phyloP scores from a whole-genome alignment of 2,329 filamentous ascomycete species.

The Trichoderma asperellum region DNA sequence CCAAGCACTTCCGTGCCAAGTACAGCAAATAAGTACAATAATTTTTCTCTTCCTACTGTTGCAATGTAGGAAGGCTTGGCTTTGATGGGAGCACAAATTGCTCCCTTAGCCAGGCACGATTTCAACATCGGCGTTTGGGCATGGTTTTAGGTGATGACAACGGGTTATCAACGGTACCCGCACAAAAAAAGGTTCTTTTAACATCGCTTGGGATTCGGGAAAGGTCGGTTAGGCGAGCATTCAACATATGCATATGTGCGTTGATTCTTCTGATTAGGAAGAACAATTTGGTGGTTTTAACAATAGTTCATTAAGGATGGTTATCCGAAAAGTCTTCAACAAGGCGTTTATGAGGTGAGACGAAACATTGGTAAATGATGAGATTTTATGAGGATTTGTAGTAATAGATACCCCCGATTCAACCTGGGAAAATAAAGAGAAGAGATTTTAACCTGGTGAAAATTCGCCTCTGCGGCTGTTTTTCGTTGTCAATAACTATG shows the following conservation, averaged over 20 bases:
- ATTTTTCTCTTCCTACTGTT: constrained; percentile 31
- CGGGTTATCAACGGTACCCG: constrained; percentile 39
- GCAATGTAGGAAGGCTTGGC: constrained; percentile 31
- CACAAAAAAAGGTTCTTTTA: constrained; percentile 42
- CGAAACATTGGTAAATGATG: constrained; percentile 21
- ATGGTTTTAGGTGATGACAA: constrained; percentile 42
- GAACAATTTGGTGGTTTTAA: constrained; percentile 34
- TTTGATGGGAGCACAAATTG: constrained; percentile 38
- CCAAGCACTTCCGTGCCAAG: constrained; percentile 94
- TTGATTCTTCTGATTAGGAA: constrained; percentile 43
- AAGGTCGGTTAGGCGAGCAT: constrained; percentile 43
- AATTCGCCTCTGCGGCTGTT: not conserved
- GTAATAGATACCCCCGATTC: constrained; percentile 30
- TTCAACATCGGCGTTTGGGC: constrained; percentile 63
- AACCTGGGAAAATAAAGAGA: constrained; percentile 28
- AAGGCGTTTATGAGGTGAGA: constrained; percentile 29
- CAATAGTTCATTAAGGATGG: constrained; percentile 37
- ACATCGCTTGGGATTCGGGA: constrained; percentile 28
- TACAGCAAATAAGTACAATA: constrained; percentile 64
- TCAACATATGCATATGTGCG: constrained; percentile 47
- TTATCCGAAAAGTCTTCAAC: constrained; percentile 30
- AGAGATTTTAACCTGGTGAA: constrained; percentile 17
- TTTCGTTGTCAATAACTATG: not conserved
- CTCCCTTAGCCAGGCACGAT: constrained; percentile 52
- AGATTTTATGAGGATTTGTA: constrained; percentile 23